A percentile compares a stretch with the other conserved stretches of the same genome.
Evolutionary conservation across 192 early-diverging fungal species (phyloP).

Genomic region (Coemansia sp.): DNA sequence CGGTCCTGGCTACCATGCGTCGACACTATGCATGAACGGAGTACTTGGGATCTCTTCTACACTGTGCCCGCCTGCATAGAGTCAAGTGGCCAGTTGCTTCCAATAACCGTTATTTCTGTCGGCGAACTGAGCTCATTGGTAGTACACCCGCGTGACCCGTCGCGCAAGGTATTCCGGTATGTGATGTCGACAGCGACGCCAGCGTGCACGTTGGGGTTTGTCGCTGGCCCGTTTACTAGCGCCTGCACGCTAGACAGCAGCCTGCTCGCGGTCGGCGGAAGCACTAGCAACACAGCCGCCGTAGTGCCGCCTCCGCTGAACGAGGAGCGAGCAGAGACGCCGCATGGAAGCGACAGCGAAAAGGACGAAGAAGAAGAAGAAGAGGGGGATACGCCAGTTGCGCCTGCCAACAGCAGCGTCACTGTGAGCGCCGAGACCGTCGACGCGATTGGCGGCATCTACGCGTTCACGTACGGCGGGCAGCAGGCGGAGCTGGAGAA

Average conservation of each 20-base stretch:
- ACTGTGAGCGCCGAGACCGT: conserved; percentile 18
- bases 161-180: conserved; percentile 70
- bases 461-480: conserved; percentile 73
- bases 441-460: conserved; percentile 61
- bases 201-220: conserved; percentile 75
- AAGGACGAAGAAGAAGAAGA: background rate
- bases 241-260: conserved; percentile 44
- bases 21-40: conserved; percentile 65
- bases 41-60: conserved; percentile 82
- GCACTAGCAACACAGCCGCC: background rate
- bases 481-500: conserved; percentile 62
- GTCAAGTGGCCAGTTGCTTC: conserved; percentile 10
- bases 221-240: conserved; percentile 64
- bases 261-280: conserved; percentile 6
- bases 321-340: conserved; percentile 6
- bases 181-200: conserved; percentile 67
- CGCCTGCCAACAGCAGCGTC: conserved; percentile 14
- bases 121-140: conserved; percentile 73
- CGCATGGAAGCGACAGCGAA: conserved; percentile 5
- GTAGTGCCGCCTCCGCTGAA: background rate
- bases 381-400: background rate
- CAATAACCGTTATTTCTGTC: conserved; percentile 58
- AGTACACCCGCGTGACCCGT: conserved; percentile 61
- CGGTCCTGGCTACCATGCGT: conserved; percentile 82
- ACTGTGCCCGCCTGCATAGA: conserved; percentile 61